Conservation (phyloP, 768 basidiomycete species). For the Lactifluus volemus region DNA sequence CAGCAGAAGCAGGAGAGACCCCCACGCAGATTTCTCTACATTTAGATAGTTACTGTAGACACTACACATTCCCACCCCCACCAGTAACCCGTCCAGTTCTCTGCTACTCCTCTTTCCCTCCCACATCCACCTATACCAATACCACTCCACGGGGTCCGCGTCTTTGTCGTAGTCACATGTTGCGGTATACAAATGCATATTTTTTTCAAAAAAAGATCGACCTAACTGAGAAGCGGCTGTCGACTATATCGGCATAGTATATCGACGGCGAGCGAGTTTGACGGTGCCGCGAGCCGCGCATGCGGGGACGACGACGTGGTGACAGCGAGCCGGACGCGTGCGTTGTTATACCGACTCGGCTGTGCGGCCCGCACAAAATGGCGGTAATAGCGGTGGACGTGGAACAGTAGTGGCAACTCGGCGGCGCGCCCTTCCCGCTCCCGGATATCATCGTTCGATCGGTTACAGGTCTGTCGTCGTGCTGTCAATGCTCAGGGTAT, state of each 20-base stretch:
- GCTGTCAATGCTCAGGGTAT: constrained; percentile 30
- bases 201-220: neutral
- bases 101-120: too few species aligned
- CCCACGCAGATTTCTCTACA: too few species aligned
- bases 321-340: constrained; percentile 90
- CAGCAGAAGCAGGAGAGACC: too few species aligned
- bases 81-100: too few species aligned
- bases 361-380: constrained; percentile 1
- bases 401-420: too few species aligned
- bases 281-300: constrained; percentile 1
- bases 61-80: too few species aligned
- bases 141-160: too few species aligned
- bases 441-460: constrained; percentile 73
- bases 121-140: too few species aligned
- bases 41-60: too few species aligned
- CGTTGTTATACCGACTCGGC: constrained; percentile 49
- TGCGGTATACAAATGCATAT: too few species aligned
- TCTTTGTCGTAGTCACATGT: too few species aligned
- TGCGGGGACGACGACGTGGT: constrained; percentile 40
- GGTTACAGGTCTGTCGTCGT: constrained; percentile 44
- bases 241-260: constrained; percentile 11
- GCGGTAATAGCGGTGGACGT: neutral
- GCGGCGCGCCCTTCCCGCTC: constrained; percentile 61
- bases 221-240: constrained; percentile 7
- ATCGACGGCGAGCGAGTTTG: constrained; percentile 11